Base-by-base conservation (phyloP, 129 eudicot species). In the Flaveria linearis region DNA sequence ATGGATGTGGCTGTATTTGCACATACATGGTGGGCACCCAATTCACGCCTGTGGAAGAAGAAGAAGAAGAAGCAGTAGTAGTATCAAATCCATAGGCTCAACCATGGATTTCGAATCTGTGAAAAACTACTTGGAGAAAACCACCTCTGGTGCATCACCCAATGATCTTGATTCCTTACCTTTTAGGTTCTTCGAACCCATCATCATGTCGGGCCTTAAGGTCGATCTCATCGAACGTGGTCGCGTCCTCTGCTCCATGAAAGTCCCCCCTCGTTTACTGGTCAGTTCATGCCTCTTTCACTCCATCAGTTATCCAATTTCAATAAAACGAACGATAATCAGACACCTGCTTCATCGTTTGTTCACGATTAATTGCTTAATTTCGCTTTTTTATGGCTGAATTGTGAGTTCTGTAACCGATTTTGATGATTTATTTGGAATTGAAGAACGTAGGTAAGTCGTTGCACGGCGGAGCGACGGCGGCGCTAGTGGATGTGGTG, bases 401-500 rank as follows among this genome's bases (percentile, higher is more conserved):
- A 33, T 68, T 68, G 68, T 56, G 67, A 26, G 65, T 70, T 63
- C 33, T n/a, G 64, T 83, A 16, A 69, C 51, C 49, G 10, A 58
- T 71, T 76, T 47, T 55, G 12, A n/a, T 30, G 16, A 43, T 77
- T 14, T 79, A 39, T 64, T 30, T 69, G 43, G 65, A 64, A 52
- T n/a, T 17, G 58, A 82, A 93, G 98, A 88, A 90, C 71, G 76
- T 86, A 8, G 93, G 76, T 13, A 87, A 88, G 79, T 69, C 86
- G 18, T 75, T 93, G 81, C 98, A 93, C 75, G 97, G 97, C 25
- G 98, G 97, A 28, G 98, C 95, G 3, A 90, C 89, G n/a, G 98
- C 97, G 15, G 81, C 96, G 26, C 60, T 93, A 76, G 97, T 93
- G 71, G 97, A 88, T 72, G 75, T 90, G 42, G 80, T 93, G 49